Base-by-base conservation (phyloP, 352 stramenopile species). In the Thraustotheca clavata region DNA sequence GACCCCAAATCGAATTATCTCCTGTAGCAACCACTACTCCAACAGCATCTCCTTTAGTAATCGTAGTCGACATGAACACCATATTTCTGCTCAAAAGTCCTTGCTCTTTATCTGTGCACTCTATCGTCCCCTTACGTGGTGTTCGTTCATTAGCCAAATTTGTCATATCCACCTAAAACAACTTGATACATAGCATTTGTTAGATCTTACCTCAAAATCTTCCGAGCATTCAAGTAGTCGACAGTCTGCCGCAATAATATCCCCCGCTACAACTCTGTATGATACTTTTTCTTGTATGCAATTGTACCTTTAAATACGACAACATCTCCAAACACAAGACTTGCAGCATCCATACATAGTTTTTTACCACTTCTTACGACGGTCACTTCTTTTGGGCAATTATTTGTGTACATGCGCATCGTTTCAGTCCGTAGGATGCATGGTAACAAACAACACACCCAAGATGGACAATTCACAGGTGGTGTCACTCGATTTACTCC, bases 391-490 rank as follows among this genome's bases (percentile, higher is more conserved):
- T 94, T 83, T 4, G 94, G 89, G 31, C 96, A 75, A 49, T 84
- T 80, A 20, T 71, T 55, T 36, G 86, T 75, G 70, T 96, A 98
- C 39, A 80, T 73, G 72, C 95, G 90, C 89, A 98, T 98, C 46
- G 82, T 91, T 16, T 81, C 68, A 20, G 92, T 89, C 49, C 88
- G 83, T 62, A 96, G 83, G 33, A 98, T 88, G 73, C 92, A 98
- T 7, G 94, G 92, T 49, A 98, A 71, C 55, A 98, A 61, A 62
- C 88, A 96, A 69, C 94, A 98, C 18, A 97, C 69, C 92, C 91
- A 98, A 36, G 88, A 90, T 5, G 94, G 94, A 65, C 92, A 98
- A 67, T 97, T 85, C 2, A 97, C 78, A 1, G 94, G 94, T 34
- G 89, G 87, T 40, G 80, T 84, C 57, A 98, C 83, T 39, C 83